These are phyloP conservation scores for Solanum sejunctum DNA, from an alignment of 257 asterid species.

Conservation along the genomic window DNA sequence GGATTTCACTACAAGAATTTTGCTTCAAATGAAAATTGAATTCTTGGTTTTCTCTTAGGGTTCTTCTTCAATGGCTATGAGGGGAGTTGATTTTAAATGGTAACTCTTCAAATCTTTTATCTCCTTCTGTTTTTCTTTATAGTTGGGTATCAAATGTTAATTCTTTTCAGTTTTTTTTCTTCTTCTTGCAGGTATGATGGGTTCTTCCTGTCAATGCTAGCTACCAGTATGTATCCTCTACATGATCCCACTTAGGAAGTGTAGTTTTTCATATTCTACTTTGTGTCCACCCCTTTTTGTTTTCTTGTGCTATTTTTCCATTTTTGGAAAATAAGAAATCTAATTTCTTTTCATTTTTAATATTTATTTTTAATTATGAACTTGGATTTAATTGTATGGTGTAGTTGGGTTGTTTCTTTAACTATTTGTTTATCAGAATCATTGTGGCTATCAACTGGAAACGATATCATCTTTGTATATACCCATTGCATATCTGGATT, in stretches of 20 bases:
- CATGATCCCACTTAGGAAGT: not conserved
- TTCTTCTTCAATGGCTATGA: constrained; percentile 53
- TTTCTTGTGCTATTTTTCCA: no score
- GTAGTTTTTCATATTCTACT: not conserved
- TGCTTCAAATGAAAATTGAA: not conserved
- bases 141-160: not conserved
- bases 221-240: constrained; percentile 94
- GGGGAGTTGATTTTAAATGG: constrained; percentile 93
- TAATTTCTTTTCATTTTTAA: no score
- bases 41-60: not conserved
- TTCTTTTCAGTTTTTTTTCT: not conserved
- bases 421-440: constrained; percentile 33
- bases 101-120: constrained; percentile 7
- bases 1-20: not conserved
- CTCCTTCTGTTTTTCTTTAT: not conserved
- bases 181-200: constrained; percentile 86
- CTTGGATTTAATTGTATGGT: not conserved
- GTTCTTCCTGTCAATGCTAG: constrained; percentile 94
- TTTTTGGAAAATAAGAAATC: no score
- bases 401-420: constrained; percentile 19
- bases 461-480: constrained; percentile 53
- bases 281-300: no score
- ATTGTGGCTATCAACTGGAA: constrained; percentile 89
- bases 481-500: constrained; percentile 91
- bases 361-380: not conserved